phyloP scores from a whole-genome alignment of 768 basidiomycete genomes.

The Termitomyces sp. region DNA sequence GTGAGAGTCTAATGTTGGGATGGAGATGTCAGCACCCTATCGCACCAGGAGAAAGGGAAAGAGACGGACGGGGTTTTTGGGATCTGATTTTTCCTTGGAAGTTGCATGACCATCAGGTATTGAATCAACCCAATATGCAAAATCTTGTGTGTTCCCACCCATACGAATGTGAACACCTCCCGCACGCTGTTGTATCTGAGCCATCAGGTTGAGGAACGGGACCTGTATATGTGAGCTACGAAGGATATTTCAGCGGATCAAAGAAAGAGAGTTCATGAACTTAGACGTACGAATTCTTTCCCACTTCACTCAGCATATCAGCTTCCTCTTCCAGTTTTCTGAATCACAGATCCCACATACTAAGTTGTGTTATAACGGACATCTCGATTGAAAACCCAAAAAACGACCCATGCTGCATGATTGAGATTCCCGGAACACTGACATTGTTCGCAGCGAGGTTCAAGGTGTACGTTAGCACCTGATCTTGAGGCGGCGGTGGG shows the following conservation, averaged over 20 bases:
- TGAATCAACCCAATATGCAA: conserved; percentile 33
- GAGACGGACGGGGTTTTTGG: conserved; percentile 26
- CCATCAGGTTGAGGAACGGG: conserved; percentile 64
- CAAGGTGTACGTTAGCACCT: conserved; percentile 38
- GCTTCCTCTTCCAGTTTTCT: not conserved
- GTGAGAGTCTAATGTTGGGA: conserved; percentile 46
- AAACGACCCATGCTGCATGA: conserved; percentile 47
- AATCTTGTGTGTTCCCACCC: conserved; percentile 69
- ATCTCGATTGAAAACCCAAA: conserved; percentile 75
- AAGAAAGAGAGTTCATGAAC: not conserved
- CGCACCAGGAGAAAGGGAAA: not conserved
- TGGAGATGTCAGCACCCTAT: not conserved
- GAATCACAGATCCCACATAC: conserved; percentile 25
- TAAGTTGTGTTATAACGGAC: conserved; percentile 61
- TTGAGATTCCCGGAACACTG: conserved; percentile 29
- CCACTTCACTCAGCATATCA: not conserved
- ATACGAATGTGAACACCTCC: conserved; percentile 53
- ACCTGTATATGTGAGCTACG: conserved; percentile 16
- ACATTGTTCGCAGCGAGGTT: conserved; percentile 31
- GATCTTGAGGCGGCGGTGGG: conserved; percentile 43
- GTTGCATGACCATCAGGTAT: conserved; percentile 36
- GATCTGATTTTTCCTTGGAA: conserved; percentile 31
- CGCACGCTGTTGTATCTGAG: conserved; percentile 50
- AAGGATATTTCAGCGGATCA: not conserved
- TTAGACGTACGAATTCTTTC: not conserved